phyloP scores from a whole-genome alignment of 805 yeast species.

The Schizosaccharomyces japonicus region DNA sequence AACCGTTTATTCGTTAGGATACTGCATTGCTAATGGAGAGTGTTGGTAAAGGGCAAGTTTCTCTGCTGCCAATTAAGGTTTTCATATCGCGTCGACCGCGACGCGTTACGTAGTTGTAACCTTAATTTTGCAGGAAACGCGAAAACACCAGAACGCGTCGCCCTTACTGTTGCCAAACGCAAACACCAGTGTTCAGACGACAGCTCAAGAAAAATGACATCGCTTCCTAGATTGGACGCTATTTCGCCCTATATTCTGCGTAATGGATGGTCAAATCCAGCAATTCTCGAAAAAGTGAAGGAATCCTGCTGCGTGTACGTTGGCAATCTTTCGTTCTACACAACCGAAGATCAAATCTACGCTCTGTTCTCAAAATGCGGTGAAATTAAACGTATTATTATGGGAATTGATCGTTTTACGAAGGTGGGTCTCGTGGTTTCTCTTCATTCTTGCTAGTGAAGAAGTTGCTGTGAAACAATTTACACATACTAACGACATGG shows the following conservation, averaged over 20 bases:
- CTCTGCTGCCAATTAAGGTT: too few species aligned
- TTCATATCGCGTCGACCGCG: too few species aligned
- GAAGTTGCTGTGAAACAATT: background rate
- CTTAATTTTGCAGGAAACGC: too few species aligned
- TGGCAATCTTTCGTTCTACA: slow-evolving; percentile 70
- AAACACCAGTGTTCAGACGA: background rate
- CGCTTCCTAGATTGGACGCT: slow-evolving; percentile 8
- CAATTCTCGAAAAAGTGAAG: slow-evolving; percentile 27
- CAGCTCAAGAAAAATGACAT: background rate
- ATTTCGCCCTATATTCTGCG: slow-evolving; percentile 5
- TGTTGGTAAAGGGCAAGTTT: too few species aligned
- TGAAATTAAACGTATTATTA: slow-evolving; percentile 49
- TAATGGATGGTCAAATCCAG: background rate
- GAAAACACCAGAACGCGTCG: too few species aligned
- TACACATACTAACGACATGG: background rate
- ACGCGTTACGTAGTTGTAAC: too few species aligned
- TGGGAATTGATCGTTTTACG: slow-evolving; percentile 83
- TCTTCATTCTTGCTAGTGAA: background rate
- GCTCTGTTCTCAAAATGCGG: slow-evolving; percentile 66
- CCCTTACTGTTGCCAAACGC: background rate
- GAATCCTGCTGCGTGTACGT: slow-evolving; percentile 62
- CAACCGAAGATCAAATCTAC: slow-evolving; percentile 65
- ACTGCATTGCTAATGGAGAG: too few species aligned
- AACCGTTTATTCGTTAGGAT: too few species aligned
- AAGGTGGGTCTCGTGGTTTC: slow-evolving; percentile 14